Evolutionary conservation across 495 filamentous ascomycete species (phyloP).

Genomic region (Cenococcum geophilum): DNA sequence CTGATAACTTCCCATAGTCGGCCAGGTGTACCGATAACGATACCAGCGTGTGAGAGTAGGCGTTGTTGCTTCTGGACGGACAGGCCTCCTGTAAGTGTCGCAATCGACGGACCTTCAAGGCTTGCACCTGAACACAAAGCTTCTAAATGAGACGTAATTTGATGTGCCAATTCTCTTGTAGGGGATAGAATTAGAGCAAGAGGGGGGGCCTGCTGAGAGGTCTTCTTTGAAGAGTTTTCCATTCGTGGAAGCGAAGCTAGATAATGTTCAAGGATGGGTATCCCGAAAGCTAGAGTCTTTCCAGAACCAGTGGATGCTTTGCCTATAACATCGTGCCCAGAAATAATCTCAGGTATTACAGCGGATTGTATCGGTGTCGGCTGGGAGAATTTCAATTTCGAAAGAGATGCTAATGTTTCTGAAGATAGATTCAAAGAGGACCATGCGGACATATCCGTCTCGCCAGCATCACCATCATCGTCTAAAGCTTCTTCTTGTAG

Average conservation of each 20-base stretch:
- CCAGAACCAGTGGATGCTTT: constrained; percentile 80
- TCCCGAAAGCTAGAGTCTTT: constrained; percentile 77
- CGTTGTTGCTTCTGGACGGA: constrained; percentile 90
- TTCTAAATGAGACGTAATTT: constrained; percentile 74
- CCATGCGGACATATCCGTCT: constrained; percentile 69
- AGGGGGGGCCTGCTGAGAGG: constrained; percentile 46
- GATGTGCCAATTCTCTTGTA: constrained; percentile 88
- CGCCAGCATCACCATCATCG: constrained; percentile 20
- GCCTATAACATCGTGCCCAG: constrained; percentile 69
- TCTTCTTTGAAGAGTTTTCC: constrained; percentile 29
- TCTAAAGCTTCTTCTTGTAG: constrained; percentile 26
- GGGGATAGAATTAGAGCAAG: constrained; percentile 88
- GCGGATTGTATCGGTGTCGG: constrained; percentile 74
- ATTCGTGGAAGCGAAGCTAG: constrained; percentile 39
- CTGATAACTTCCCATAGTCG: constrained; percentile 91
- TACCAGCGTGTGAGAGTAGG: constrained; percentile 66
- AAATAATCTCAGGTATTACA: constrained; percentile 70
- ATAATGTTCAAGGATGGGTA: constrained; percentile 68
- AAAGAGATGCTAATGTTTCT: constrained; percentile 62
- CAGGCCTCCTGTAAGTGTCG: constrained; percentile 83
- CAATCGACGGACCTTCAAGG: constrained; percentile 56
- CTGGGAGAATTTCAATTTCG: constrained; percentile 67
- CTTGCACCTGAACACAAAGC: constrained; percentile 57
- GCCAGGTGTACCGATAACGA: constrained; percentile 88
- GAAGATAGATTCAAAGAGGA: constrained; percentile 61